Base-by-base conservation (phyloP, 768 basidiomycete species). In the Leccinum longicurvipes region DNA sequence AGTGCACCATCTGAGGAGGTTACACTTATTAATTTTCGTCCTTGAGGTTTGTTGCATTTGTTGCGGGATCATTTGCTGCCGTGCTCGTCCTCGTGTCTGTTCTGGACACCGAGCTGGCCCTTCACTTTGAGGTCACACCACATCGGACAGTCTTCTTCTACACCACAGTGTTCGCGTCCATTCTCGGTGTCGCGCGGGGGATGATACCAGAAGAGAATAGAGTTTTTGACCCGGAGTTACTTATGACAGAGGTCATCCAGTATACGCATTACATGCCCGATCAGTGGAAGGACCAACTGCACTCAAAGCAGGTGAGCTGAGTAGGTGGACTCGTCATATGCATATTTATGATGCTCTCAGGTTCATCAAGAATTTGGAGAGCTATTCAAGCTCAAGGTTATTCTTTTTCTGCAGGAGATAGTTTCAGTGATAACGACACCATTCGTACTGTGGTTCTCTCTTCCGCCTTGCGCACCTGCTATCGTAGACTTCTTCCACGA, bases 401-500 rank as follows among this genome's bases (percentile, higher is more conserved):
- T 85, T 45, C 86, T 92, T 51, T 99, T 98, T 72, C 78, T 81
- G 23, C 88, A 92, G 65, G 97, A 99, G 67, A 74, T 98, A 1
- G 66, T 92, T 11, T 96, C 94, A 0, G 96, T 99, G 45, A 78
- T 98, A 49, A 76, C 96, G 41, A 99, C 96, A 2, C 97, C 97
- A 0, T 91, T 97, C 65, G 85, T 99, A 36, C 79, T 99, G 9
- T 93, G 92, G 87, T 89, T 89, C 73, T 92, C 96, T 4, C 80
- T 99, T 3, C 96, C 97, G 0, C 76, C 76, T 2, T 97, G 93
- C 68, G 91, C 96, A 1, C 88, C 91, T 9, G 87, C 87, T 0
- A 89, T 98, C 61, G 82, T 99, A 58, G 97, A 99, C 68, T 98
- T 99, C 69, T 98, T 99, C 82, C 85, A 96, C 29, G 96, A 98